Evolutionary conservation across 495 filamentous ascomycete genomes (phyloP).

Genomic region (Podospora sp.): DNA sequence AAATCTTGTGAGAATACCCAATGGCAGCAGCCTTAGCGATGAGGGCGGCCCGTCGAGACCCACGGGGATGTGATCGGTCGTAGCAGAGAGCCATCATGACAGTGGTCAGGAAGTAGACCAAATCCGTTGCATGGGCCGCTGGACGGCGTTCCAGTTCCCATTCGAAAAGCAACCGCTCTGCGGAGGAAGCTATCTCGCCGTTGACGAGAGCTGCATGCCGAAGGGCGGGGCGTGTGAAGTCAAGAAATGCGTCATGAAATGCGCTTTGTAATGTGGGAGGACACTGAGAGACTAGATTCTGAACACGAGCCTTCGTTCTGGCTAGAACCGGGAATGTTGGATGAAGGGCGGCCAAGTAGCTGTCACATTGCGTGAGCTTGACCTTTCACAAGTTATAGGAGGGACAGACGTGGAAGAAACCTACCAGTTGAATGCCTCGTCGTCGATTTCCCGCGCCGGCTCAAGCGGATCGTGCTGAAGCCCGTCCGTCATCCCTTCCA

Average conservation of each 20-base stretch:
- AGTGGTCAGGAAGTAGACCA: slow-evolving; percentile 65
- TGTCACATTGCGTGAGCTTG: slow-evolving; percentile 31
- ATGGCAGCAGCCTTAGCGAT: slow-evolving; percentile 61
- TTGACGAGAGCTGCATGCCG: slow-evolving; percentile 45
- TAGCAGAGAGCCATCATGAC: slow-evolving; percentile 63
- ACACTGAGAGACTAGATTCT: slow-evolving; percentile 63
- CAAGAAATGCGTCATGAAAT: slow-evolving; percentile 70
- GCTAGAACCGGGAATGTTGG: slow-evolving; percentile 75
- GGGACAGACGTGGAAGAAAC: slow-evolving; percentile 13
- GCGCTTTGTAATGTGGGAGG: slow-evolving; percentile 65
- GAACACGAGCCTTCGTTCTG: slow-evolving; percentile 62
- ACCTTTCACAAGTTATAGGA: background rate
- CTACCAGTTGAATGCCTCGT: slow-evolving; percentile 51
- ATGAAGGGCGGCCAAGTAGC: slow-evolving; percentile 73
- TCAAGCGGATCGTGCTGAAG: slow-evolving; percentile 34
- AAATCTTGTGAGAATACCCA: slow-evolving; percentile 60
- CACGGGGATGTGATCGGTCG: slow-evolving; percentile 47
- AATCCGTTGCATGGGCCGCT: slow-evolving; percentile 51
- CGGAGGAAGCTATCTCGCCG: slow-evolving; percentile 47
- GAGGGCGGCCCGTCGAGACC: slow-evolving; percentile 44
- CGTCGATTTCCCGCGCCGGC: slow-evolving; percentile 44
- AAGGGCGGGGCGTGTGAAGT: slow-evolving; percentile 61
- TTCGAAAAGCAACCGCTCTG: slow-evolving; percentile 49
- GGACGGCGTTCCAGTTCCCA: slow-evolving; percentile 55
- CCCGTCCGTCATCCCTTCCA: slow-evolving; percentile 19